These are phyloP conservation scores for Sclerotinia glacialis DNA, from an alignment of 2,329 filamentous ascomycete genomes.

Conservation along the genomic window DNA sequence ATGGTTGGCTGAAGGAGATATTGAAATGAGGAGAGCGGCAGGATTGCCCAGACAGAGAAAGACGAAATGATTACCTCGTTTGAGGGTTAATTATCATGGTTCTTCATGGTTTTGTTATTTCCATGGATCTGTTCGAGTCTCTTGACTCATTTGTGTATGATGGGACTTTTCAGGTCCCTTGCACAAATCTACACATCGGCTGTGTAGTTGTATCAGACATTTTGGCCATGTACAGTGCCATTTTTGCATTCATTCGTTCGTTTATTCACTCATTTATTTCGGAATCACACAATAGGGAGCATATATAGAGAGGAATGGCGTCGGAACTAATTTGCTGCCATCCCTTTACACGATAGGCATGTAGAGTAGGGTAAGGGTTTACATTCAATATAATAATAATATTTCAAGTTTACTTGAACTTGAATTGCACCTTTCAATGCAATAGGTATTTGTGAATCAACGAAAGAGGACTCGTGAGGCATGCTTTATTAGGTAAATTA, in stretches of 20 bases:
- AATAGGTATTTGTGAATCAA: neutral
- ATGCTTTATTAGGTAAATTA: no score
- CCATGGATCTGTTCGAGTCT: conserved; percentile 20
- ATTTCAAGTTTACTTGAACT: neutral
- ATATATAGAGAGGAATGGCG: conserved; percentile 15
- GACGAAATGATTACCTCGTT: conserved; percentile 27
- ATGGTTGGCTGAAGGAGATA: conserved; percentile 90
- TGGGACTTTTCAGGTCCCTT: neutral
- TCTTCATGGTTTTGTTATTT: neutral
- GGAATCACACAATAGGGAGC: conserved; percentile 13
- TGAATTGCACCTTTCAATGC: neutral
- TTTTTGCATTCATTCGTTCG: conserved; percentile 6
- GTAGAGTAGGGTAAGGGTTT: neutral
- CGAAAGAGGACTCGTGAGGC: neutral
- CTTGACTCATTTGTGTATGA: conserved; percentile 21
- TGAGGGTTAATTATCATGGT: neutral
- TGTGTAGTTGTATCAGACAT: conserved; percentile 22
- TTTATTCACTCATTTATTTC: conserved; percentile 14
- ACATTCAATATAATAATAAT: conserved; percentile 6
- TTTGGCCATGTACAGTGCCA: conserved; percentile 17
- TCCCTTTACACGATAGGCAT: conserved; percentile 8
- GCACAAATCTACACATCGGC: conserved; percentile 16
- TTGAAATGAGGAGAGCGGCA: conserved; percentile 56
- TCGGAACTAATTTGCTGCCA: conserved; percentile 1
- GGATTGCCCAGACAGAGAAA: conserved; percentile 52